Conservation (phyloP, 78 protist genomes). For the Diacronema lutheri region DNA sequence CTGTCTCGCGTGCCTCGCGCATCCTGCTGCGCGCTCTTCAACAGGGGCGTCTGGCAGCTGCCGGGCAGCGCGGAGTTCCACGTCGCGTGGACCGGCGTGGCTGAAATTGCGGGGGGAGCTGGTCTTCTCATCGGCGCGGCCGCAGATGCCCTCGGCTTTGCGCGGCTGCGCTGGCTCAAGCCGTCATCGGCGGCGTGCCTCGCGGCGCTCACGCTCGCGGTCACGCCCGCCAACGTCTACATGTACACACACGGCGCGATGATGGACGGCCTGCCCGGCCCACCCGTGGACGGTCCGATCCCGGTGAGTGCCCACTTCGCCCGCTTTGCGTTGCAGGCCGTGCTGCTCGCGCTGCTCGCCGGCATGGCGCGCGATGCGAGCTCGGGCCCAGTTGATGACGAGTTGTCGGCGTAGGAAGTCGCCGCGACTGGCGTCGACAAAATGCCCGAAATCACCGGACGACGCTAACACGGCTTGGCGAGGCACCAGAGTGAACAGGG, state of each 20-base stretch:
- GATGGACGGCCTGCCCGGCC: neutral
- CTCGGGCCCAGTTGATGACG: too few relatives aligned
- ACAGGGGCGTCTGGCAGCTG: neutral
- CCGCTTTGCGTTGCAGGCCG: neutral
- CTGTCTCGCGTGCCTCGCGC: too few relatives aligned
- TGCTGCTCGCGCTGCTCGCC: neutral
- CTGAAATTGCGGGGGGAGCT: neutral
- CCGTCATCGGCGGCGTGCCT: neutral
- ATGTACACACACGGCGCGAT: neutral
- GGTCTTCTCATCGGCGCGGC: neutral
- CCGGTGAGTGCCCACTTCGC: neutral
- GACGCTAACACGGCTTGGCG: too few relatives aligned
- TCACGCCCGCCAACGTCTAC: slow-evolving; percentile 5
- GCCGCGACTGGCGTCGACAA: too few relatives aligned
- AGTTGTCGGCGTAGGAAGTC: too few relatives aligned
- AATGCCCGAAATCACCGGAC: too few relatives aligned
- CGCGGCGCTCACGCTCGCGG: neutral
- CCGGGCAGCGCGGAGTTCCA: neutral
- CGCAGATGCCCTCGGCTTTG: neutral
- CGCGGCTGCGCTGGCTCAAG: neutral
- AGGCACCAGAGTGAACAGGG: too few relatives aligned
- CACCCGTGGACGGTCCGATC: too few relatives aligned
- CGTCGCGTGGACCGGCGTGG: slow-evolving; percentile 6
- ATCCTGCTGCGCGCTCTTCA: too few relatives aligned
- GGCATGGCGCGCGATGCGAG: too few relatives aligned